phyloP scores from a whole-genome alignment of 257 asterid species.

The Rubia yunnanensis region DNA sequence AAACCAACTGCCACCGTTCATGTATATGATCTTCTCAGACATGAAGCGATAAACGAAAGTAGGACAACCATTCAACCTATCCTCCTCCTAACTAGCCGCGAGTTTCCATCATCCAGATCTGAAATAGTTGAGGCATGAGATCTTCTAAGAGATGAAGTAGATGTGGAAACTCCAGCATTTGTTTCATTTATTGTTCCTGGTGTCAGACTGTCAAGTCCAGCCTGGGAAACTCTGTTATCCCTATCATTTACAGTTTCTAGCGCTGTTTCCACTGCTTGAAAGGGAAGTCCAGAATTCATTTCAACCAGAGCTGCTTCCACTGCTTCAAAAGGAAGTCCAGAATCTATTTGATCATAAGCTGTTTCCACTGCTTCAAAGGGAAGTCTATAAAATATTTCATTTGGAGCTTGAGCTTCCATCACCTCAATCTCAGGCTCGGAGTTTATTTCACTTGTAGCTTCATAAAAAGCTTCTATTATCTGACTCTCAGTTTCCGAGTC shows the following conservation, averaged over 20 bases:
- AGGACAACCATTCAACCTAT: slow-evolving; percentile 33
- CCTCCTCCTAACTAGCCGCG: slow-evolving; percentile 83
- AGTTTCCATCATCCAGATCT: slow-evolving; percentile 85
- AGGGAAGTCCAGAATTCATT: background rate
- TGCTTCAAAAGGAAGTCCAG: background rate
- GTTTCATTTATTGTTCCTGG: slow-evolving; percentile 30
- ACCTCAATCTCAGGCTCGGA: background rate
- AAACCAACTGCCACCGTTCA: background rate
- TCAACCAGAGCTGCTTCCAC: background rate
- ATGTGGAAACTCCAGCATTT: slow-evolving; percentile 62
- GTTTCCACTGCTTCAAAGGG: background rate
- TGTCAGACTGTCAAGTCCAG: background rate
- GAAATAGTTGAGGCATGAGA: slow-evolving; percentile 55
- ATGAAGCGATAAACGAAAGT: background rate
- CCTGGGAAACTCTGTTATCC: background rate
- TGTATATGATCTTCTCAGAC: background rate
- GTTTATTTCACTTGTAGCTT: background rate
- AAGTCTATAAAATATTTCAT: background rate
- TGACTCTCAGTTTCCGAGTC: slow-evolving; percentile 69
- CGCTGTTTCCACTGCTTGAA: background rate
- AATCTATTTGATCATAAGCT: background rate
- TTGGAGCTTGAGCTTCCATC: background rate
- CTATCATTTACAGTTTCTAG: background rate
- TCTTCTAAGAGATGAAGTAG: slow-evolving; percentile 80
- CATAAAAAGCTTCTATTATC: slow-evolving; percentile 56